phyloP scores from a whole-genome alignment of 371 early-diverging fungal species.

The Mortierella sp. region DNA sequence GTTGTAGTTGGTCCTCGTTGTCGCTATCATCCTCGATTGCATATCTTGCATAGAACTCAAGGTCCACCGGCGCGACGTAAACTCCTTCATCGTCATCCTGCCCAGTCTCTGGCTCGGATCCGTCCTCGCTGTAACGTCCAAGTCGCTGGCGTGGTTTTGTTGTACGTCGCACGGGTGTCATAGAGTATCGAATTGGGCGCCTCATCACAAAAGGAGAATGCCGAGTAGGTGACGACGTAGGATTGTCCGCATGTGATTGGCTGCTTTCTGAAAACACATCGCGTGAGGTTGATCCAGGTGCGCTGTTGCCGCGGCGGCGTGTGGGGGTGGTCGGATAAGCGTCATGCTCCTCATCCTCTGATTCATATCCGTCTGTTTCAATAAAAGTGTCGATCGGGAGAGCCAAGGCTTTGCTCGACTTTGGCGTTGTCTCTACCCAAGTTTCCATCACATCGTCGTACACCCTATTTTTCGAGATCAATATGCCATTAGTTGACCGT shows the following conservation, averaged over 20 bases:
- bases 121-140: neutral
- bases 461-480: conserved; percentile 14
- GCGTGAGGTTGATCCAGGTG: neutral
- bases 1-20: neutral
- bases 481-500: neutral
- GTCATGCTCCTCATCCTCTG: neutral
- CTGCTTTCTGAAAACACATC: neutral
- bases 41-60: neutral
- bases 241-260: neutral
- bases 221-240: neutral
- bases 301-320: neutral
- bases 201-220: neutral
- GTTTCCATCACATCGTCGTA: conserved; percentile 41
- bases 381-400: neutral
- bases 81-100: neutral
- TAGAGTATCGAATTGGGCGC: conserved; percentile 16
- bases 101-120: neutral
- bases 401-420: neutral
- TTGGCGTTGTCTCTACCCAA: conserved; percentile 28
- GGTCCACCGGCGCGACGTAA: neutral
- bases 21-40: neutral
- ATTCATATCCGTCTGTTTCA: neutral
- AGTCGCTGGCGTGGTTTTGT: neutral
- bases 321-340: neutral
- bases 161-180: conserved; percentile 27